Evolutionary conservation across 163 green algal genomes (phyloP).

Genomic region (Volvox carteri): DNA sequence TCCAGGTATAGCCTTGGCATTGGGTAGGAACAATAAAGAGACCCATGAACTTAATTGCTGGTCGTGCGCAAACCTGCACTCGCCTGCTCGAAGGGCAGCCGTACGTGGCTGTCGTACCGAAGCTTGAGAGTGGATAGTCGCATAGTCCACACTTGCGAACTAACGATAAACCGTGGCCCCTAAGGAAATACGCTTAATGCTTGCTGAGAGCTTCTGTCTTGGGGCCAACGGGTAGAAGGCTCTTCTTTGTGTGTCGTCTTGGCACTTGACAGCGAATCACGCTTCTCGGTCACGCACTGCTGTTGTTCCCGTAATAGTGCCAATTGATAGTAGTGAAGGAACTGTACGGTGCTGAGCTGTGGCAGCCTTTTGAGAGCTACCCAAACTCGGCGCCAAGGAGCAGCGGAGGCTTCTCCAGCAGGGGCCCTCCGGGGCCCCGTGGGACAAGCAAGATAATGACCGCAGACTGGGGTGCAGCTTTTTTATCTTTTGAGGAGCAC

Average conservation of each 20-base stretch:
- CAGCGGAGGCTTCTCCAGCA: slow-evolving; percentile 30
- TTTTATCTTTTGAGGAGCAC: not conserved
- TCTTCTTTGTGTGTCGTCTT: not conserved
- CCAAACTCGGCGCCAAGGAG: slow-evolving; percentile 18
- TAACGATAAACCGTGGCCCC: not conserved
- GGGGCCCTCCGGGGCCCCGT: slow-evolving; percentile 35
- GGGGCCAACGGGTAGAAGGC: not conserved
- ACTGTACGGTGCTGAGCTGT: not conserved
- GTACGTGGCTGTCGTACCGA: not conserved
- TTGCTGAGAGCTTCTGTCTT: not conserved
- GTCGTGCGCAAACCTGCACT: too few species aligned
- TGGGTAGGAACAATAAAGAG: too few species aligned
- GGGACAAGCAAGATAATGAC: slow-evolving; percentile 15
- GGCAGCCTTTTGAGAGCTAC: slow-evolving; percentile 7
- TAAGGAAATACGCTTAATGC: not conserved
- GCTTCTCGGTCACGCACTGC: not conserved
- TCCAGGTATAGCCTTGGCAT: too few species aligned
- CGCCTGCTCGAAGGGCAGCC: not conserved
- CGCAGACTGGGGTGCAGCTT: not conserved
- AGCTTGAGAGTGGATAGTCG: not conserved
- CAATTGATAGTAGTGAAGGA: too few species aligned
- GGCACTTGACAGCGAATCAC: not conserved
- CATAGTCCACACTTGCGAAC: not conserved
- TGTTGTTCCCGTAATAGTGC: too few species aligned
- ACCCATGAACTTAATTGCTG: too few species aligned